A percentile compares a stretch with the other conserved stretches of the same genome.
These are phyloP conservation scores for Casaregolazyma lundiana DNA, from an alignment of 1,139 yeast species.

Conservation along the genomic window DNA sequence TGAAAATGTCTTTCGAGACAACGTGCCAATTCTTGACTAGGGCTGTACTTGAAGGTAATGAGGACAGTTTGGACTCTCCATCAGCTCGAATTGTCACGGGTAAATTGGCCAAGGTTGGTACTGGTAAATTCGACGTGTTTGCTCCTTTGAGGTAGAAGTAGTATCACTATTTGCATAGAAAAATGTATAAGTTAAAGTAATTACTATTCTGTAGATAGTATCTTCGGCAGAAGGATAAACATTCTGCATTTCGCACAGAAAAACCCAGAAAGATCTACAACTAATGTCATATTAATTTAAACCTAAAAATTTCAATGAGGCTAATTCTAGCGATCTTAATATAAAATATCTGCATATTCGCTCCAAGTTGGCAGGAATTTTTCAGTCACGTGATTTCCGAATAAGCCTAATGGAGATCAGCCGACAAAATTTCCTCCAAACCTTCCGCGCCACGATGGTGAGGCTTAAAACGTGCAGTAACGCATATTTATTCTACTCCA, in stretches of 20 bases:
- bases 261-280: too few relatives aligned
- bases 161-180: background rate
- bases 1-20: slow-evolving; percentile 99
- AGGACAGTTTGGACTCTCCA: slow-evolving; percentile 86
- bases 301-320: too few relatives aligned
- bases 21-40: slow-evolving; percentile 96
- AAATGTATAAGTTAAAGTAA: background rate
- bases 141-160: slow-evolving; percentile 6
- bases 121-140: slow-evolving; percentile 85
- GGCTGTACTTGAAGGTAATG: slow-evolving; percentile 89
- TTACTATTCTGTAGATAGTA: too few relatives aligned
- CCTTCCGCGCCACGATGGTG: background rate
- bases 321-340: too few relatives aligned
- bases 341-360: too few relatives aligned
- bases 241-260: too few relatives aligned
- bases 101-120: slow-evolving; percentile 86
- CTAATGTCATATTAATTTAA: too few relatives aligned
- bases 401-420: background rate
- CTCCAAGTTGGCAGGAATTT: too few relatives aligned
- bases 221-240: too few relatives aligned
- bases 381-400: too few relatives aligned
- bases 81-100: slow-evolving; percentile 95
- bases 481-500: background rate
- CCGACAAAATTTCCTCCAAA: background rate
- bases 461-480: background rate